Percentiles rank a stretch among this genome's conserved stretches.
Evolutionary conservation across 139 green algal genomes (phyloP).

Genomic region (Desmodesmus armatus): DNA sequence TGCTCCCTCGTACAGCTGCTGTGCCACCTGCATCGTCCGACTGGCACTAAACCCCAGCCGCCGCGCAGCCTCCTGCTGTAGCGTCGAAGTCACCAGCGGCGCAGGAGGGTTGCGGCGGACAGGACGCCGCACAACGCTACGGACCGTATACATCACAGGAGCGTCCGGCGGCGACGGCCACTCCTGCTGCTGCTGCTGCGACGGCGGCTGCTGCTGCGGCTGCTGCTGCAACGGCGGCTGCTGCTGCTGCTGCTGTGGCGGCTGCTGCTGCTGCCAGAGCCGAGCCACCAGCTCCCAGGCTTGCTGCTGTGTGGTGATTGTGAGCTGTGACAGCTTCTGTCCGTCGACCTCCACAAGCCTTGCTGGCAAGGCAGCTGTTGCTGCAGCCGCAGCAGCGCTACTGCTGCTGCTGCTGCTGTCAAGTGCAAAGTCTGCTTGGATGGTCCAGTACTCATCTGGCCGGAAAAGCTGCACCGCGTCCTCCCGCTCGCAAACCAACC

Average conservation of each 20-base stretch:
- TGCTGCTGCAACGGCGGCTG: background rate
- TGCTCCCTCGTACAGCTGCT: slow-evolving; percentile 91
- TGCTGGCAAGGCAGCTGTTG: no score
- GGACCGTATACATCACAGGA: slow-evolving; percentile 6
- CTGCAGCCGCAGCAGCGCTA: background rate
- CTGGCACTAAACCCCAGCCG: slow-evolving; percentile 75
- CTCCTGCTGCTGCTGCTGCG: slow-evolving; percentile 23
- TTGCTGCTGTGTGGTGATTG: slow-evolving; percentile 47
- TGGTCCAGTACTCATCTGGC: slow-evolving; percentile 74
- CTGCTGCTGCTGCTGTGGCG: slow-evolving; percentile 36
- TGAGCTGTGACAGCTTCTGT: slow-evolving; percentile 53
- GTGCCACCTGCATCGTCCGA: slow-evolving; percentile 88
- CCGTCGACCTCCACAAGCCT: slow-evolving; percentile 59
- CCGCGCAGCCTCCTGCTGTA: slow-evolving; percentile 90
- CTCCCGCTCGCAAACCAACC: slow-evolving; percentile 89
- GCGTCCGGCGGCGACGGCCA: background rate
- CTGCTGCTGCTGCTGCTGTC: slow-evolving; percentile 21
- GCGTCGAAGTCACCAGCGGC: slow-evolving; percentile 90
- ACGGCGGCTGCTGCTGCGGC: background rate
- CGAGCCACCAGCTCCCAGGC: slow-evolving; percentile 46
- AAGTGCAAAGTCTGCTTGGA: slow-evolving; percentile 47
- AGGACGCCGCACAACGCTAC: slow-evolving; percentile 46
- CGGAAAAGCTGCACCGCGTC: slow-evolving; percentile 74
- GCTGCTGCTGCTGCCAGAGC: slow-evolving; percentile 47
- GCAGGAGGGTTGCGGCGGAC: slow-evolving; percentile 66